phyloP scores from a whole-genome alignment of 768 basidiomycete species.

The Lentinula lateritia region DNA sequence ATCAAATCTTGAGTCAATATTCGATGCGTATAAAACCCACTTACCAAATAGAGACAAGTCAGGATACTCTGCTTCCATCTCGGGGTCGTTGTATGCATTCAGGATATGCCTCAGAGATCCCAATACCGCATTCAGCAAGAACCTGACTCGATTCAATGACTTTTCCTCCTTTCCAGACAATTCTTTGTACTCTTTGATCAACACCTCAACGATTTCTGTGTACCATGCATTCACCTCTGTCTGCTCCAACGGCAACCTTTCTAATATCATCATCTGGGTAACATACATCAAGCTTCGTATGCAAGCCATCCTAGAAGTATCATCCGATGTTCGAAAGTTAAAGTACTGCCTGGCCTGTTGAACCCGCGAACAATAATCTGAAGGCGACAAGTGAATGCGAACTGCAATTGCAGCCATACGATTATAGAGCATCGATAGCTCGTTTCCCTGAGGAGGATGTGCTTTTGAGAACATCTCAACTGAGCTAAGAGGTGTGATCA shows the following conservation, averaged over 20 bases:
- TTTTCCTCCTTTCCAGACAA: slow-evolving; percentile 10
- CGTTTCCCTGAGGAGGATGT: slow-evolving; percentile 41
- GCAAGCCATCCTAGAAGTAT: slow-evolving; percentile 58
- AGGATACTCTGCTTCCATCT: slow-evolving; percentile 44
- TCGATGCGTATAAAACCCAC: slow-evolving; percentile 19
- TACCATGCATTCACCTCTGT: slow-evolving; percentile 57
- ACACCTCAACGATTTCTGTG: slow-evolving; percentile 45
- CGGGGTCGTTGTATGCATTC: slow-evolving; percentile 25
- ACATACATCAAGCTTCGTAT: slow-evolving; percentile 74
- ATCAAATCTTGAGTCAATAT: background rate
- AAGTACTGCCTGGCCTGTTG: slow-evolving; percentile 64
- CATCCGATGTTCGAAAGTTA: slow-evolving; percentile 59
- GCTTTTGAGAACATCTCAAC: slow-evolving; percentile 54
- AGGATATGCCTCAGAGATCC: slow-evolving; percentile 49
- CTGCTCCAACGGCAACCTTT: slow-evolving; percentile 36
- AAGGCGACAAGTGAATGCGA: slow-evolving; percentile 57
- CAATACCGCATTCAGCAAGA: slow-evolving; percentile 50
- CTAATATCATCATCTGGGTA: slow-evolving; percentile 53
- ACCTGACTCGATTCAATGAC: slow-evolving; percentile 5
- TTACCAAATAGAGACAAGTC: slow-evolving; percentile 53
- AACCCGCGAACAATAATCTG: slow-evolving; percentile 47
- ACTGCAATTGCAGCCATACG: slow-evolving; percentile 70
- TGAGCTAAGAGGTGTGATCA: slow-evolving; percentile 66
- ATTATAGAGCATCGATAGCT: slow-evolving; percentile 78
- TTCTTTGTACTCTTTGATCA: slow-evolving; percentile 51